A percentile compares a stretch with the other conserved stretches of the same genome.
These are phyloP conservation scores for Proliferodiscus dingleyae DNA, from an alignment of 2,329 filamentous ascomycete species.

Conservation along the genomic window DNA sequence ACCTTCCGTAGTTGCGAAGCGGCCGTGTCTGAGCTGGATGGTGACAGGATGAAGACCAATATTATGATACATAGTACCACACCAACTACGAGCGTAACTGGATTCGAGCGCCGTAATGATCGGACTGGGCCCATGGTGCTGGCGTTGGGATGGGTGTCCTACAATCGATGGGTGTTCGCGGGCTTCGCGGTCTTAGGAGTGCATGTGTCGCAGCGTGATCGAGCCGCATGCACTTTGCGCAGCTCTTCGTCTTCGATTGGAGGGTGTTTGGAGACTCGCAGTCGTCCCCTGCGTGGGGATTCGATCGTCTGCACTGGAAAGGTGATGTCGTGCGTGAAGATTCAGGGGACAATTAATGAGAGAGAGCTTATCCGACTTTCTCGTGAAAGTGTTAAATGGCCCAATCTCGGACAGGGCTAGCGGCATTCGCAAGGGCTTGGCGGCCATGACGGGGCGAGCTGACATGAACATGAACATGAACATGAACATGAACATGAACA, in stretches of 20 bases:
- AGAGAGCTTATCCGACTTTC: neutral
- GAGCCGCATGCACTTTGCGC: conserved; percentile 8
- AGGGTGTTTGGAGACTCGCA: neutral
- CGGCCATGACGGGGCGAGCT: neutral
- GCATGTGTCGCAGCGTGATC: conserved; percentile 19
- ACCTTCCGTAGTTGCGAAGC: conserved; percentile 46
- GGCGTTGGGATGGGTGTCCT: conserved; percentile 26
- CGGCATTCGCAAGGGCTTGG: neutral
- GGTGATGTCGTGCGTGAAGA: neutral
- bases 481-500: neutral
- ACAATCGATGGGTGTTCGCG: conserved; percentile 23
- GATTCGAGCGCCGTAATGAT: conserved; percentile 72
- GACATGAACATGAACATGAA: too few relatives aligned
- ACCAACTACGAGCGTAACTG: conserved; percentile 69
- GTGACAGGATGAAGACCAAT: conserved; percentile 57
- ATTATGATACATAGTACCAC: conserved; percentile 67
- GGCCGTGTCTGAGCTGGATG: conserved; percentile 44
- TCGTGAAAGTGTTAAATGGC: neutral
- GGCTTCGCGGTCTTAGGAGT: conserved; percentile 10
- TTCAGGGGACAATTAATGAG: neutral
- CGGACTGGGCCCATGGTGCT: conserved; percentile 57
- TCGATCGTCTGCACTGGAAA: neutral
- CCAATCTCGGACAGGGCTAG: neutral
- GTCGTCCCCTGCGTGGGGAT: conserved; percentile 13
- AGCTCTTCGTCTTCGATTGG: conserved; percentile 1